A percentile compares a stretch with the other conserved stretches of the same genome.
phyloP scores from a whole-genome alignment of 2,329 filamentous ascomycete genomes.

The Aspergillus sp. region DNA sequence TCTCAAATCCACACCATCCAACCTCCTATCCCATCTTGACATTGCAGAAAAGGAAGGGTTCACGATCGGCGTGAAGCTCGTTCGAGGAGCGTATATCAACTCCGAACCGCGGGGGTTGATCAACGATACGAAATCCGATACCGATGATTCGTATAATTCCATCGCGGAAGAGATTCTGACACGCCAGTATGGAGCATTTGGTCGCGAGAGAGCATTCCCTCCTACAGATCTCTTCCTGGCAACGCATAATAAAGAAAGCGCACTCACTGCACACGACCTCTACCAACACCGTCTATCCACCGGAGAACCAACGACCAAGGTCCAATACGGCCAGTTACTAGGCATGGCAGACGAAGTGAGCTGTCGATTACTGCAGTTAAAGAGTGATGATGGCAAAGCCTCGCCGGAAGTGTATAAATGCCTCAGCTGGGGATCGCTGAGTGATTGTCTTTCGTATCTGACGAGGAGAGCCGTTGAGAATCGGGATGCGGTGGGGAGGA shows the following conservation, averaged over 20 bases:
- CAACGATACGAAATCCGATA: constrained; percentile 66
- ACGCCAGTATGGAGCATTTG: constrained; percentile 31
- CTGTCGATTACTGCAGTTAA: constrained; percentile 46
- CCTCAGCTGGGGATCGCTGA: constrained; percentile 52
- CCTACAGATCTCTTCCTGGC: constrained; percentile 66
- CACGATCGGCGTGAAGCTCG: constrained; percentile 68
- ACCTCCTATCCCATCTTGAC: constrained; percentile 57
- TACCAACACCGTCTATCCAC: constrained; percentile 41
- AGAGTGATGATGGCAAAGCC: constrained; percentile 18
- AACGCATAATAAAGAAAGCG: constrained; percentile 74
- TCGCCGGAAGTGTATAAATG: constrained; percentile 49
- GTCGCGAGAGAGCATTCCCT: constrained; percentile 43
- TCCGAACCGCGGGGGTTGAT: constrained; percentile 67
- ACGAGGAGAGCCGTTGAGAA: constrained; percentile 56
- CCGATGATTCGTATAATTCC: constrained; percentile 67
- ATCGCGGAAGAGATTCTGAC: constrained; percentile 64
- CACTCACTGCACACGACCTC: constrained; percentile 50
- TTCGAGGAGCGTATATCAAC: constrained; percentile 70
- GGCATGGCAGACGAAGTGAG: constrained; percentile 61
- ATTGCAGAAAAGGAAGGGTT: constrained; percentile 57
- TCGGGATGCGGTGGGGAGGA: constrained; percentile 53
- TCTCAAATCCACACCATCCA: constrained; percentile 57
- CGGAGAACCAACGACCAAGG: constrained; percentile 40
- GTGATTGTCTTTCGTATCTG: constrained; percentile 76
- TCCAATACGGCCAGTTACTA: constrained; percentile 54